Percentiles rank a stretch among this genome's conserved stretches.
These are phyloP conservation scores for Botrytis tulipae DNA, from an alignment of 2,329 filamentous ascomycete species.

Conservation along the genomic window DNA sequence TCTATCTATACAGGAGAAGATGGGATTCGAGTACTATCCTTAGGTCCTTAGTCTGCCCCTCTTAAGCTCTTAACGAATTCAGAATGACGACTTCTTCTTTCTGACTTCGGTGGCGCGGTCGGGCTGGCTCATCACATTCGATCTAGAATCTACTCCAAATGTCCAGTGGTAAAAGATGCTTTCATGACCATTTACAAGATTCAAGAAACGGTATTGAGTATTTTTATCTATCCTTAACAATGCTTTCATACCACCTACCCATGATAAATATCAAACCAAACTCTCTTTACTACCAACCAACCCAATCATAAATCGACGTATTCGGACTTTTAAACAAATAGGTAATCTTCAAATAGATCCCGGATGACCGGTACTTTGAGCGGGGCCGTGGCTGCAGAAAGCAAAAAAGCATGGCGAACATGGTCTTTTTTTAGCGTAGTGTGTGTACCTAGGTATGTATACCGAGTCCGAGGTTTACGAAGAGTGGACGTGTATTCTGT, in stretches of 20 bases:
- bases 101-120: background rate
- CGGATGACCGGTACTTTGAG: background rate
- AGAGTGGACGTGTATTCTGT: background rate
- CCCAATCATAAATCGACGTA: background rate
- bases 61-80: background rate
- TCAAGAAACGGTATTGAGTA: background rate
- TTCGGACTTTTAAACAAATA: background rate
- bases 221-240: background rate
- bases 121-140: background rate
- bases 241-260: background rate
- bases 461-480: background rate
- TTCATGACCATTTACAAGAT: background rate
- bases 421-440: background rate
- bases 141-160: background rate
- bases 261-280: background rate
- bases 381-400: constrained; percentile 10
- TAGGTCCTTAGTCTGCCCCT: background rate
- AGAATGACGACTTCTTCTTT: background rate
- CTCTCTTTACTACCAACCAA: background rate
- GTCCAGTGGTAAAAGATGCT: background rate
- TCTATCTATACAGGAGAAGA: background rate
- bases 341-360: background rate
- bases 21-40: background rate
- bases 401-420: background rate
- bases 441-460: background rate